phyloP scores from a whole-genome alignment of 2,329 filamentous ascomycete genomes.

The Penicillium psychrosexuale region DNA sequence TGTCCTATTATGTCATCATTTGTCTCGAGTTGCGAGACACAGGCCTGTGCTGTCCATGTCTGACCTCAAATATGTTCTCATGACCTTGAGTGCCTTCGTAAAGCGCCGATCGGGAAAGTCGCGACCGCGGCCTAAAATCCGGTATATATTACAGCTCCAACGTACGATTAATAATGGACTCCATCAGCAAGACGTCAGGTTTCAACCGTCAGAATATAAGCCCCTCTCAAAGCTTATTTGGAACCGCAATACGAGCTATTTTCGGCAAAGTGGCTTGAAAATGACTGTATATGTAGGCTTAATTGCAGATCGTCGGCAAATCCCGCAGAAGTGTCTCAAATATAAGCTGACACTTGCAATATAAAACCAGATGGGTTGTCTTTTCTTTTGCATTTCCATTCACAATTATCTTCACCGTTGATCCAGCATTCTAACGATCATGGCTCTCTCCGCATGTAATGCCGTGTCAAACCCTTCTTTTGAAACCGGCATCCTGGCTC shows the following conservation, averaged over 20 bases:
- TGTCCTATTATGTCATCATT: slow-evolving; percentile 2
- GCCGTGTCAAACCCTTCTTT: slow-evolving; percentile 23
- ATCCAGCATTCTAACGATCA: neutral
- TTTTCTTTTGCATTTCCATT: neutral
- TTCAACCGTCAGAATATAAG: neutral
- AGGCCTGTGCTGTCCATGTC: no score
- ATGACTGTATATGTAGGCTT: neutral
- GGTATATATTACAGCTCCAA: no score
- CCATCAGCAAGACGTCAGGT: neutral
- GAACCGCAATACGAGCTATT: neutral
- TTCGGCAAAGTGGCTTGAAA: neutral
- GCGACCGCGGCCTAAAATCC: no score
- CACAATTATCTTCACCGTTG: neutral
- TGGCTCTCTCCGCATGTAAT: slow-evolving; percentile 21
- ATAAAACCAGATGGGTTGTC: neutral
- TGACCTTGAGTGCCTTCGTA: no score
- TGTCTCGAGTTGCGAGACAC: neutral
- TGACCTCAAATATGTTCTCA: no score
- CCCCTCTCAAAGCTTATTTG: neutral
- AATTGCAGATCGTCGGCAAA: neutral
- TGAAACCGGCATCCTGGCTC: slow-evolving; percentile 19
- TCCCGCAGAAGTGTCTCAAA: neutral
- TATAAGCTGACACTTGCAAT: neutral
- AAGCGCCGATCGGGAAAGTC: no score
- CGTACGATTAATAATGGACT: neutral